Evolutionary conservation across 2,329 filamentous ascomycete species (phyloP), one percentile per base, ranked within the genome.

Genomic region (Epichloe aotearoae): DNA sequence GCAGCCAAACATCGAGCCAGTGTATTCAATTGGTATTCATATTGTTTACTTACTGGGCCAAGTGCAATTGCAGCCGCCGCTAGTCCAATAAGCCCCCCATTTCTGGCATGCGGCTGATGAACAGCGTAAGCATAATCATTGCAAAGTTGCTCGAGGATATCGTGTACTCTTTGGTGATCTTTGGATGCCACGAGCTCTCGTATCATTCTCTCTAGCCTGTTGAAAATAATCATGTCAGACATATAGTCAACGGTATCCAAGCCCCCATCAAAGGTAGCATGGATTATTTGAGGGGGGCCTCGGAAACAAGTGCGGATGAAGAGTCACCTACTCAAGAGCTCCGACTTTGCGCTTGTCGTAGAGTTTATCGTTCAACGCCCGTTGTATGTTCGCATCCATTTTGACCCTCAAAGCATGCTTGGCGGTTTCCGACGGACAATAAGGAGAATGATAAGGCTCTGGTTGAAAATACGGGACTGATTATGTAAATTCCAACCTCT

Each of bases 261-360:
- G 17, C 30, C 15, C 26, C 20, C 0, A 36, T 26, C 3, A 12
- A 41, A 11, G 20, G 37, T 17, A 42, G 17, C 42, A 45, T 37
- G 17, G 19, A 41, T n/a, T n/a, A 26, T 33, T 33, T 43, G 46
- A 52, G 46, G 19, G 19, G 37, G 26, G 39, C 44, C 40, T 38
- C 52, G 47, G 37, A 4, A n/a, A 36, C 15, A 38, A 10, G 20
- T 17, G 42, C 8, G 17, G 20, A 20, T 46, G 20, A 50, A 30
- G 10, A 23, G 17, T 53, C 48, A 73, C 85, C 62, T 82, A 95
- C 89, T 98, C 93, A 52, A 98, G 80, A 60, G 94, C 93, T 57
- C 93, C 93, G 63, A 89, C 84, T 70, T 98, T 98, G 65, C 94
- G 82, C 75, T 94, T 95, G 66, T 98, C 93, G 68, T 98, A 98